A percentile compares a stretch with the other conserved stretches of the same genome.
phyloP scores from a whole-genome alignment of 208 protist genomes.

The Acanthamoeba castellanii region DNA sequence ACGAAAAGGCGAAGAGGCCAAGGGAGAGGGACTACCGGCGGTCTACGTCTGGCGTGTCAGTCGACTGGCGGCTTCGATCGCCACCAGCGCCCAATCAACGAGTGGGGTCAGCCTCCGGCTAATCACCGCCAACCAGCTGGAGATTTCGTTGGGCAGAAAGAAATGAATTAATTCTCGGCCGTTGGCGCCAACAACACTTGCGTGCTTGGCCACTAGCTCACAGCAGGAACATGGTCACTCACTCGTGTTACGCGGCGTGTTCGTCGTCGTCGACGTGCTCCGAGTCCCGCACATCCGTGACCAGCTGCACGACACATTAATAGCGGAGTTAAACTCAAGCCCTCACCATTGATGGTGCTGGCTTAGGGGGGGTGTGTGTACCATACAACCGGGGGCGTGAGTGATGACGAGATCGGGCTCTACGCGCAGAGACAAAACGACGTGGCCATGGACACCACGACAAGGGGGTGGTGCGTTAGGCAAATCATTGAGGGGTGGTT shows the following conservation, averaged over 20 bases:
- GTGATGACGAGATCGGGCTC: conserved; percentile 55
- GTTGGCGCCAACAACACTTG: neutral
- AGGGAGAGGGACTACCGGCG: no score
- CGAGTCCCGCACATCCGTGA: neutral
- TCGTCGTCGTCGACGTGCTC: neutral
- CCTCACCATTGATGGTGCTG: neutral
- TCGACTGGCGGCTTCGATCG: no score
- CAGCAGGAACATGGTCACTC: no score
- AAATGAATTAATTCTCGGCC: neutral
- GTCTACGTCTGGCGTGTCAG: no score
- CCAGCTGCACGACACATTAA: neutral
- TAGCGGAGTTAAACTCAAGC: neutral
- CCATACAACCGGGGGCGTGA: conserved; percentile 59
- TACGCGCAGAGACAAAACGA: neutral
- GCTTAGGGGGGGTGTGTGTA: neutral
- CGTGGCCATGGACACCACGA: neutral
- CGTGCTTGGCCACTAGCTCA: neutral
- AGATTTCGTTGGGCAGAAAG: neutral
- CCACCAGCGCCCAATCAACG: no score
- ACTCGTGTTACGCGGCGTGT: no score
- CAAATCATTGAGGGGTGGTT: neutral
- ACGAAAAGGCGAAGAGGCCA: no score
- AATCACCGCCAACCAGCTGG: neutral
- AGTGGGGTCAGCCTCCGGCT: no score
- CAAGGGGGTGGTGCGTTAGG: neutral